Conservation (phyloP, 805 yeast genomes). For the Scheffersomyces amazonensis region DNA sequence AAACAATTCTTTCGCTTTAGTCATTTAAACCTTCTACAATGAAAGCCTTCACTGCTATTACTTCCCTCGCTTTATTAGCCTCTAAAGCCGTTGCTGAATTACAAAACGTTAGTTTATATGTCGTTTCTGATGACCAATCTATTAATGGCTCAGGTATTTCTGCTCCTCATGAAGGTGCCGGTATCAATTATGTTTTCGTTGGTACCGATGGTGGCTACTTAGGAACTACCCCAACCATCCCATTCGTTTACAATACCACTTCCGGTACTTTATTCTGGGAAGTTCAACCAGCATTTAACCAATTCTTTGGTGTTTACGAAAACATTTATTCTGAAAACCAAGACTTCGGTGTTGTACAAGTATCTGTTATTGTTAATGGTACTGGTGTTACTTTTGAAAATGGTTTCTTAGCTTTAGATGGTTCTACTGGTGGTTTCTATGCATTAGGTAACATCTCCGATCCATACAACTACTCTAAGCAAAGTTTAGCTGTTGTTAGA, state of each 20-base stretch:
- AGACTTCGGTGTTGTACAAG: conserved; percentile 7
- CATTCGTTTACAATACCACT: neutral
- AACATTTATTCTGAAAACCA: neutral
- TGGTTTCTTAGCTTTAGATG: conserved; percentile 14
- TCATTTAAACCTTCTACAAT: no score
- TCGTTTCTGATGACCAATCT: conserved; percentile 19
- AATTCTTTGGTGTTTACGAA: neutral
- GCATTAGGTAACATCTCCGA: conserved; percentile 27
- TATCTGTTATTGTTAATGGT: conserved; percentile 4
- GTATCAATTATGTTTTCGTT: conserved; percentile 36
- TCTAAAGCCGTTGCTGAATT: conserved; percentile 7
- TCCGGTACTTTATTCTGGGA: neutral
- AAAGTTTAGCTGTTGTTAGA: conserved; percentile 12
- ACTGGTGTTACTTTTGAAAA: conserved; percentile 9
- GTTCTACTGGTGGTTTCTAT: conserved; percentile 15
- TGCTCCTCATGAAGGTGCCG: conserved; percentile 45
- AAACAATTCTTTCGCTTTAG: no score
- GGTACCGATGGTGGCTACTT: conserved; percentile 13
- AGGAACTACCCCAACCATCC: neutral
- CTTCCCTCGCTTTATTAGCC: conserved; percentile 5
- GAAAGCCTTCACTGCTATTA: neutral
- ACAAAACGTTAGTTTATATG: conserved; percentile 14
- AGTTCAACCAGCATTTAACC: neutral
- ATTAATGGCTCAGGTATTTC: conserved; percentile 26
- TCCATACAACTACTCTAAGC: conserved; percentile 23